Conservation (phyloP, 768 basidiomycete genomes). For the Pleurotus cornucopiae region DNA sequence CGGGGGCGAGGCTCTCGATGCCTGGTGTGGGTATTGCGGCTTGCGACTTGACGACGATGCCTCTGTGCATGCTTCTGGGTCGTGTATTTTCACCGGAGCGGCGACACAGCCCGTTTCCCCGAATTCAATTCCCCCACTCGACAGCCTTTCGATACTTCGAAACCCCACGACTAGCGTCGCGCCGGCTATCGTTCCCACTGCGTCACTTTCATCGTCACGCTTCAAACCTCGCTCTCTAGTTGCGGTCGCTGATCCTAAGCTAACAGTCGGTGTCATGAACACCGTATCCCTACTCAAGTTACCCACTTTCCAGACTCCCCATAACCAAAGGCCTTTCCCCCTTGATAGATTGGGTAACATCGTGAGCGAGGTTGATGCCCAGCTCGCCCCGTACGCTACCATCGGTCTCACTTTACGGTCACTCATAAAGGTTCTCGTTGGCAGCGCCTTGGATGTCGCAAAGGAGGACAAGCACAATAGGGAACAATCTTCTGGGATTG, state of each 20-base stretch:
- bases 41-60: background rate
- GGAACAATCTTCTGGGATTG: slow-evolving; percentile 9
- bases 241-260: slow-evolving; percentile 25
- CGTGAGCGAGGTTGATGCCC: slow-evolving; percentile 23
- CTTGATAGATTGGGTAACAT: slow-evolving; percentile 22
- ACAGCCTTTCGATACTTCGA: slow-evolving; percentile 13
- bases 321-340: slow-evolving; percentile 8
- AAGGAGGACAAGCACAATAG: slow-evolving; percentile 23
- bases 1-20: background rate
- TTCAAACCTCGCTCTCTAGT: slow-evolving; percentile 17
- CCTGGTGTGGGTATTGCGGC: slow-evolving; percentile 7
- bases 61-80: background rate
- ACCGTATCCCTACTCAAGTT: slow-evolving; percentile 23
- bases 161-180: background rate
- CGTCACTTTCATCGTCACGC: background rate
- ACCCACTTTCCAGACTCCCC: slow-evolving; percentile 15
- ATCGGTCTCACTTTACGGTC: slow-evolving; percentile 29
- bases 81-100: background rate
- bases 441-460: slow-evolving; percentile 31
- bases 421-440: slow-evolving; percentile 32
- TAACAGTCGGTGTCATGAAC: slow-evolving; percentile 26
- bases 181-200: no score
- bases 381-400: slow-evolving; percentile 36
- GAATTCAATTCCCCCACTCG: slow-evolving; percentile 19
- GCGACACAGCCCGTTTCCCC: background rate